These are phyloP conservation scores for Peronospora belbahrii DNA, from an alignment of 352 stramenopile genomes.

Conservation along the genomic window DNA sequence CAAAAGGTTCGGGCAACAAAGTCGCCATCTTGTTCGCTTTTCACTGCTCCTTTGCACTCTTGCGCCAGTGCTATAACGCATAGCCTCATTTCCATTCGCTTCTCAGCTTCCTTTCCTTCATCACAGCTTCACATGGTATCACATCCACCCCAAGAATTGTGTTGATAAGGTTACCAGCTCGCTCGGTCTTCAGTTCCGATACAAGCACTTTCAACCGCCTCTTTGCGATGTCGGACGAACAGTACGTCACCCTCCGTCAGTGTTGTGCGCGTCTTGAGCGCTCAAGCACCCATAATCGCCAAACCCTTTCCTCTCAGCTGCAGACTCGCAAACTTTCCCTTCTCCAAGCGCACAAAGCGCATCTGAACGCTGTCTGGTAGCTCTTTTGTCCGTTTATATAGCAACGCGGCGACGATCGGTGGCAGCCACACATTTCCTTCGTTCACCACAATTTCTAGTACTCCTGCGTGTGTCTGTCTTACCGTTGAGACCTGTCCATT, in stretches of 20 bases:
- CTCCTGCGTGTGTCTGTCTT: constrained; percentile 56
- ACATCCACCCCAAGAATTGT: constrained; percentile 77
- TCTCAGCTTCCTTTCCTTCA: constrained; percentile 31
- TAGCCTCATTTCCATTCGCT: constrained; percentile 30
- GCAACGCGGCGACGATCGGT: constrained; percentile 63
- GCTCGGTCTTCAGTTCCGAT: constrained; percentile 42
- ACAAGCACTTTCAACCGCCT: constrained; percentile 78
- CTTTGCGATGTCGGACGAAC: constrained; percentile 64
- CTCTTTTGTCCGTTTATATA: constrained; percentile 28
- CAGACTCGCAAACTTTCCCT: constrained; percentile 58
- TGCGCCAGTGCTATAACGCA: constrained; percentile 15
- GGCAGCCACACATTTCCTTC: constrained; percentile 72
- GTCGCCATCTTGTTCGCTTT: constrained; percentile 30
- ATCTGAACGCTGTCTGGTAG: constrained; percentile 42
- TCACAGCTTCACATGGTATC: constrained; percentile 53
- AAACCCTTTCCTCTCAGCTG: constrained; percentile 68
- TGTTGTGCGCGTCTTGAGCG: constrained; percentile 65
- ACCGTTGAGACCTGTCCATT: background rate
- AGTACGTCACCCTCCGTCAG: constrained; percentile 68
- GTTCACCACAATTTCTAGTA: constrained; percentile 71
- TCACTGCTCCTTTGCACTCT: constrained; percentile 37
- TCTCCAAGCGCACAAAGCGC: constrained; percentile 65
- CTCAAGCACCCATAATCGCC: constrained; percentile 64
- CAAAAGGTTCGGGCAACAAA: constrained; percentile 32
- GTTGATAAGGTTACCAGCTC: constrained; percentile 66